Evolutionary conservation across 1,139 yeast species (phyloP), one percentile per base, ranked within the genome.

Genomic region (Sugiyamaella neomexicana): DNA sequence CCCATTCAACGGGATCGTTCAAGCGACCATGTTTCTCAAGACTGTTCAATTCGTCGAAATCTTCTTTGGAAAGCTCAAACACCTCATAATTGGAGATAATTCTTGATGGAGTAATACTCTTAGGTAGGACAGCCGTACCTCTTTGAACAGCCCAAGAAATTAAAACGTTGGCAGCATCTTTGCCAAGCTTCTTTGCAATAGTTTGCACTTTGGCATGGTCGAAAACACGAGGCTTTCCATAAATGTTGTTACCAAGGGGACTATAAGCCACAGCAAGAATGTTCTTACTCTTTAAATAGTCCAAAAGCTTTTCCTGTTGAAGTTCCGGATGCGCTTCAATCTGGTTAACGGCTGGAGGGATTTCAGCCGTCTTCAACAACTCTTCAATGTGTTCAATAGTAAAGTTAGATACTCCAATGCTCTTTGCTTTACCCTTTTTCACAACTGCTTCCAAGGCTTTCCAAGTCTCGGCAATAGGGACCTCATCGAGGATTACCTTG

Each of bases 311-410:
- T 58, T 80, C 80, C 74, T 89, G 96, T 63, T 85, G 87, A 70
- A 89, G 78, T 75, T 86, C 89, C 60, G 96, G 96, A 71, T 89
- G 96, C 72, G 86, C 91, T 75, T 89, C 97, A 66, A 89, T 85
- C 73, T 89, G 96, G 66, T 86, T 78, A 55, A 80, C 89, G 50
- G 86, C 88, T 50, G 97, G 97, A 65, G 75, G 80, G 66, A 89
- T 82, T 62, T 75, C 80, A 60, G 87, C 85, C 55, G 82, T 81
- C 69, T 89, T 81, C 57, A 87, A 73, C 63, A 89, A 76, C 66
- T 88, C 95, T 65, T 79, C 82, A 60, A 90, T 72, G 64, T 85
- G 74, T 63, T 82, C 83, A 61, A 89, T 93, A 57, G 76, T 75
- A 75, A 85, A 88, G 77, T 90, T 90, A 59, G 96, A 89, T 55